Evolutionary conservation across 1,284 basidiomycete species (phyloP).

Genomic region (Sutorius eximius): DNA sequence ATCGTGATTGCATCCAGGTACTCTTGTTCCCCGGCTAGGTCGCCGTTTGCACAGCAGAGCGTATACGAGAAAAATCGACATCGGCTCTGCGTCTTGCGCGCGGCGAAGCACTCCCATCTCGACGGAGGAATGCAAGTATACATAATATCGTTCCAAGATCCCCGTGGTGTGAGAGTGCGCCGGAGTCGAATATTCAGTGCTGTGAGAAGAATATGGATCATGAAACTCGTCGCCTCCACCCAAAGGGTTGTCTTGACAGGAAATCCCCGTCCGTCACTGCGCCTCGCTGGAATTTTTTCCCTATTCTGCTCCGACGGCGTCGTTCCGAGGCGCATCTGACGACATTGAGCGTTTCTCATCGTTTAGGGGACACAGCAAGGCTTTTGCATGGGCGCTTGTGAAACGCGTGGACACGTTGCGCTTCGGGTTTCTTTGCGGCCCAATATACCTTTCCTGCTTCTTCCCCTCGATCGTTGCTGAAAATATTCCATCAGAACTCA

Average conservation of each 20-base stretch:
- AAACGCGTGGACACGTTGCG: neutral
- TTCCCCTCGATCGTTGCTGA: neutral
- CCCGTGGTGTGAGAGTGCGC: conserved; percentile 27
- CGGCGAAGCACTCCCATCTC: neutral
- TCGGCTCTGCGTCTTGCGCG: neutral
- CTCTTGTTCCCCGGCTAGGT: neutral
- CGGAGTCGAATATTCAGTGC: neutral
- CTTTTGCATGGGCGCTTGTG: neutral
- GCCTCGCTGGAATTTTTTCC: conserved; percentile 12
- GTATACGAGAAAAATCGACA: neutral
- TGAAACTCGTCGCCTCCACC: conserved; percentile 10
- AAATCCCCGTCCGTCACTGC: conserved; percentile 1
- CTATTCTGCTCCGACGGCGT: conserved; percentile 6
- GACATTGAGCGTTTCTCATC: conserved; percentile 1
- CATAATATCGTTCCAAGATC: conserved; percentile 22
- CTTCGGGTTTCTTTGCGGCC: neutral
- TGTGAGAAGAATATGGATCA: conserved; percentile 17
- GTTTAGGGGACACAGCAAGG: neutral
- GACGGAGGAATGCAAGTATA: conserved; percentile 4
- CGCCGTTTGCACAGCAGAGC: neutral
- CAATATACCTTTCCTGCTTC: neutral
- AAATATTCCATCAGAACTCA: neutral
- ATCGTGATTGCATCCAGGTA: neutral
- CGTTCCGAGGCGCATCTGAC: conserved; percentile 1
- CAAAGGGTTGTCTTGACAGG: conserved; percentile 15